Base-by-base conservation (phyloP, 495 filamentous ascomycete genomes). In the Apiosordaria backusii region DNA sequence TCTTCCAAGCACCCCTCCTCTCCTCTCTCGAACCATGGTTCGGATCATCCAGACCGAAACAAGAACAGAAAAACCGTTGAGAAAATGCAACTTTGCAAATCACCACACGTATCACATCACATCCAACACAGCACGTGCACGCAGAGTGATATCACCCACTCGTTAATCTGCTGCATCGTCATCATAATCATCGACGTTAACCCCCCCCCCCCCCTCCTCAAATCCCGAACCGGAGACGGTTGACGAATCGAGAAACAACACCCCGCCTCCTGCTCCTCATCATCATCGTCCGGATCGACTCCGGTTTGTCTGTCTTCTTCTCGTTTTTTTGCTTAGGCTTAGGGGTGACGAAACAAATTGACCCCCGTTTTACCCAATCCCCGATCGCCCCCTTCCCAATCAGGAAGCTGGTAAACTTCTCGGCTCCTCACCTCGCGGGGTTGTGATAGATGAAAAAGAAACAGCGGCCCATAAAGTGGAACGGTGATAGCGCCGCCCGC, bases 321-420 rank as follows among this genome's bases (percentile, higher is more conserved):
- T 55, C 10, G 9, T 55, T 21, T 23, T 18, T 7, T n/a, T 55
- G 52, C 35, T 45, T 13, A 2, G 9, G 27, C 4, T 4, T 3
- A 3, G 7, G 27, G 27, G 27, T 29, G 27, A 29, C 27, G 27
- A 29, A 13, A 13, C 35, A 13, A 45, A 45, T 18, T 13, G 35
- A 45, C 6, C 35, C 35, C 35, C 4, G 3, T 29, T 29, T 29
- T 15, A 7, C 35, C 3, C 35, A 9, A 0, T 58, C 50, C 50
- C 22, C 45, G 19, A 18, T 13, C 16, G 25, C 62, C 52, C 40
- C 62, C 64, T 66, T 52, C 64, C 64, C 61, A 54, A 60, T 66
- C 58, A 40, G 64, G 64, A 66, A 66, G 64, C 58, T 66, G 64
- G 57, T 23, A 66, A 66, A 54, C 62, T 26, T 29, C 29, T 45